Conservation (phyloP, 2,329 filamentous ascomycete genomes). For the Fusarium sp. region DNA sequence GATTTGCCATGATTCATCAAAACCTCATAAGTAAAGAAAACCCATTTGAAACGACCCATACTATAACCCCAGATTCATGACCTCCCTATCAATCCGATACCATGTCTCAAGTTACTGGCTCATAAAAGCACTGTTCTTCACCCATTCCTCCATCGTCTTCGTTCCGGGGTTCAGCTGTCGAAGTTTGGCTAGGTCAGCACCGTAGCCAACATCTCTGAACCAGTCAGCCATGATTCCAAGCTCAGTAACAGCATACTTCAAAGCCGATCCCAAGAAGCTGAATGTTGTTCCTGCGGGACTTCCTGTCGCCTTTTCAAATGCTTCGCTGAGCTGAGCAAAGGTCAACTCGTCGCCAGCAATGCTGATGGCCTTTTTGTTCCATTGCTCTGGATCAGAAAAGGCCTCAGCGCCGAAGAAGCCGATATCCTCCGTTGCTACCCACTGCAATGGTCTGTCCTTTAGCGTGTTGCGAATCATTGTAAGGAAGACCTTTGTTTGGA, state of each 20-base stretch:
- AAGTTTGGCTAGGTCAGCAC: conserved; percentile 16
- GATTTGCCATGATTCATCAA: no score
- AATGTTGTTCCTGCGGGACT: conserved; percentile 16
- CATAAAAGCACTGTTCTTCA: conserved; percentile 19
- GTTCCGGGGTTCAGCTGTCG: conserved; percentile 19
- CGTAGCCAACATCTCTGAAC: conserved; percentile 31
- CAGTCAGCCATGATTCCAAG: conserved; percentile 28
- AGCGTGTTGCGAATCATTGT: conserved; percentile 46
- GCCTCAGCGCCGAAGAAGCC: conserved; percentile 23
- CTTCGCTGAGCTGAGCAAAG: conserved; percentile 17
- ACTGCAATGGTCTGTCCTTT: conserved; percentile 39
- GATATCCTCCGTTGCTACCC: conserved; percentile 23
- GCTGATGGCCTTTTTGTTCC: conserved; percentile 11
- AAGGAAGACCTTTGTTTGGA: conserved; percentile 46
- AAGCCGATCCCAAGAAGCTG: conserved; percentile 17
- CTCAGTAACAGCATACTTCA: conserved; percentile 20
- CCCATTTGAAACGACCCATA: no score
- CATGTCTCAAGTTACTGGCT: no score
- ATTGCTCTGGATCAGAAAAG: not conserved
- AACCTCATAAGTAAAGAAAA: no score
- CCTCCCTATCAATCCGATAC: no score
- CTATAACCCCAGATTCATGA: no score
- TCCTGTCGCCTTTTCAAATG: conserved; percentile 14
- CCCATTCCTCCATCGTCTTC: conserved; percentile 27
- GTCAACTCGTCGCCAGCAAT: conserved; percentile 26